Conservation (phyloP, 257 asterid species). For the Henckelia pumila region DNA sequence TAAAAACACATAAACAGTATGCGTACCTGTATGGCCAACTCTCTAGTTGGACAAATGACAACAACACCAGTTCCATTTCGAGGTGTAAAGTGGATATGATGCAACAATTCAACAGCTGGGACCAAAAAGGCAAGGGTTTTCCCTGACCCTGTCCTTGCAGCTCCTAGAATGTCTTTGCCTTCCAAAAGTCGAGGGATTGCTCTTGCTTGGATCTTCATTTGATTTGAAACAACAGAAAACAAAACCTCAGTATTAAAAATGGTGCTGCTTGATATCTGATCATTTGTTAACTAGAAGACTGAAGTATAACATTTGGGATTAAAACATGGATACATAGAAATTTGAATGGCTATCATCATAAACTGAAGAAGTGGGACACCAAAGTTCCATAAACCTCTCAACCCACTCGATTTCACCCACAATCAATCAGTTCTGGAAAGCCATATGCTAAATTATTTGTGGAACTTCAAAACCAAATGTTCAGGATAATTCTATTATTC, state of each 20-base stretch:
- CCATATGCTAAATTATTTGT: background rate
- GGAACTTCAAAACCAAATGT: background rate
- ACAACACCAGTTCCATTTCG: conserved; percentile 92
- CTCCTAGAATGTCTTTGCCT: conserved; percentile 93
- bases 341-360: background rate
- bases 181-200: conserved; percentile 80
- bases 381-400: background rate
- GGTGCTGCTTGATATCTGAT: conserved; percentile 5
- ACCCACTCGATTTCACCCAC: background rate
- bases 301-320: background rate
- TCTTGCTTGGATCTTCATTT: conserved; percentile 83
- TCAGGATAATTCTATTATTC: background rate
- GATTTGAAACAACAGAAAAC: conserved; percentile 13
- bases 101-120: conserved; percentile 83
- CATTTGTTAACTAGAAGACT: background rate
- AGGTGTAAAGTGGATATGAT: conserved; percentile 48
- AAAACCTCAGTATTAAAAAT: background rate
- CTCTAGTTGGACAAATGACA: conserved; percentile 95
- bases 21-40: conserved; percentile 86
- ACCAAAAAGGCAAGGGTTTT: conserved; percentile 90
- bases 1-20: background rate
- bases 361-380: background rate
- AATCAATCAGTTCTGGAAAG: background rate
- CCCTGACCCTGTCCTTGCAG: conserved; percentile 99
- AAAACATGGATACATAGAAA: background rate